Percentiles rank a stretch among this genome's conserved stretches.
phyloP scores from a whole-genome alignment of 768 basidiomycete species.

The Phlegmacium glaucopus region DNA sequence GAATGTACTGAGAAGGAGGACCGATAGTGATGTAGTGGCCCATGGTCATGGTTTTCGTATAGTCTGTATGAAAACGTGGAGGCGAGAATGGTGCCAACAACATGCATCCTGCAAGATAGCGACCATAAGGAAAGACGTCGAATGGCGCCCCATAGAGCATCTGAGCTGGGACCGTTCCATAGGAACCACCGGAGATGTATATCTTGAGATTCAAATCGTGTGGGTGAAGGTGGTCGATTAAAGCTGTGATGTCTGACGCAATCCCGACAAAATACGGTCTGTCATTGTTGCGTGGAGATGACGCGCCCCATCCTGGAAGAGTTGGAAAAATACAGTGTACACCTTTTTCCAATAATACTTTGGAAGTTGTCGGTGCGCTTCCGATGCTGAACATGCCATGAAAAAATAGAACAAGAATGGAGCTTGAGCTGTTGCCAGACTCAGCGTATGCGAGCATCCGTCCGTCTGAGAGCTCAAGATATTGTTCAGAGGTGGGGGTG shows the following conservation, averaged over 20 bases:
- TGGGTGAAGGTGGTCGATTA: constrained; percentile 51
- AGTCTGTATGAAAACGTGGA: constrained; percentile 41
- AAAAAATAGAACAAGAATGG: constrained; percentile 47
- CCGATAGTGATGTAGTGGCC: constrained; percentile 44
- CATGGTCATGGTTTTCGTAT: constrained; percentile 44
- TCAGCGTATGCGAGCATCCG: constrained; percentile 55
- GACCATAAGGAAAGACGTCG: constrained; percentile 47
- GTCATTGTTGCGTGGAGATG: constrained; percentile 36
- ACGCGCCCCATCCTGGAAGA: constrained; percentile 57
- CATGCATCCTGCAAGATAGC: constrained; percentile 42
- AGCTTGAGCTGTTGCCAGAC: constrained; percentile 46
- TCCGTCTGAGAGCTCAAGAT: constrained; percentile 35
- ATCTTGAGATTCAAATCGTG: constrained; percentile 35
- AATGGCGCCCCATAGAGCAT: constrained; percentile 52
- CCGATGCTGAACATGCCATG: constrained; percentile 57
- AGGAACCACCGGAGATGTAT: constrained; percentile 52
- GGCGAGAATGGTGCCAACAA: constrained; percentile 47
- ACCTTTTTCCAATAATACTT: constrained; percentile 32
- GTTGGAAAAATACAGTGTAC: constrained; percentile 49
- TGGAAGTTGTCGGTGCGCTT: constrained; percentile 31
- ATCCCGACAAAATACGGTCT: constrained; percentile 39
- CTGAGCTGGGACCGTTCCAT: constrained; percentile 52
- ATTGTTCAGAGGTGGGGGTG: constrained; percentile 28
- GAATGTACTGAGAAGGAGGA: constrained; percentile 39
- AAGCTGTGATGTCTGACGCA: constrained; percentile 39